Evolutionary conservation across 495 filamentous ascomycete species (phyloP).

Genomic region (Hamigera avellanea): DNA sequence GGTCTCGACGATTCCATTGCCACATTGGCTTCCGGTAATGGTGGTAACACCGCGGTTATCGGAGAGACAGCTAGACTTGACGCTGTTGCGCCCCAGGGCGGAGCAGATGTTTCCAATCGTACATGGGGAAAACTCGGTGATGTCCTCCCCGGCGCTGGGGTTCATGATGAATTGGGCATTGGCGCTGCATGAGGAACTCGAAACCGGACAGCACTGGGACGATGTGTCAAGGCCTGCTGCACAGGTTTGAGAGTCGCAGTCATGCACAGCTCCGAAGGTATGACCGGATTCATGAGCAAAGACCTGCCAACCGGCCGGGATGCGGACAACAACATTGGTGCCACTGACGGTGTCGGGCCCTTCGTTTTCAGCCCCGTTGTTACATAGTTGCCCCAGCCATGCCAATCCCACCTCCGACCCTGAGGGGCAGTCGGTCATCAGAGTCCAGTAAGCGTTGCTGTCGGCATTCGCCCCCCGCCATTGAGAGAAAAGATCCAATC

Average conservation of each 20-base stretch:
- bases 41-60: slow-evolving; percentile 77
- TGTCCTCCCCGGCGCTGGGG: slow-evolving; percentile 61
- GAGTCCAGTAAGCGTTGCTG: slow-evolving; percentile 83
- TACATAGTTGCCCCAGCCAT: slow-evolving; percentile 86
- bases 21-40: slow-evolving; percentile 79
- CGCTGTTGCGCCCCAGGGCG: slow-evolving; percentile 69
- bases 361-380: slow-evolving; percentile 38
- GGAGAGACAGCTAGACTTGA: slow-evolving; percentile 64
- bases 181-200: slow-evolving; percentile 59
- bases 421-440: slow-evolving; percentile 77
- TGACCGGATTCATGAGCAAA: slow-evolving; percentile 95
- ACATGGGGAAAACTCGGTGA: slow-evolving; percentile 76
- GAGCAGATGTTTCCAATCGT: slow-evolving; percentile 90
- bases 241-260: slow-evolving; percentile 67
- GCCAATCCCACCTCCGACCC: slow-evolving; percentile 82
- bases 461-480: slow-evolving; percentile 73
- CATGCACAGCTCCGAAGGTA: slow-evolving; percentile 92
- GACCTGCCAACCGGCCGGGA: slow-evolving; percentile 80
- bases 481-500: slow-evolving; percentile 75
- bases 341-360: slow-evolving; percentile 59
- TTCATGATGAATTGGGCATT: slow-evolving; percentile 84
- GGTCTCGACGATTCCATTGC: slow-evolving; percentile 91
- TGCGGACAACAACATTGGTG: slow-evolving; percentile 83
- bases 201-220: slow-evolving; percentile 84
- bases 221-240: slow-evolving; percentile 41